Evolutionary conservation across 2,329 filamentous ascomycete species (phyloP).

Genomic region (Nannizzia gypsea): DNA sequence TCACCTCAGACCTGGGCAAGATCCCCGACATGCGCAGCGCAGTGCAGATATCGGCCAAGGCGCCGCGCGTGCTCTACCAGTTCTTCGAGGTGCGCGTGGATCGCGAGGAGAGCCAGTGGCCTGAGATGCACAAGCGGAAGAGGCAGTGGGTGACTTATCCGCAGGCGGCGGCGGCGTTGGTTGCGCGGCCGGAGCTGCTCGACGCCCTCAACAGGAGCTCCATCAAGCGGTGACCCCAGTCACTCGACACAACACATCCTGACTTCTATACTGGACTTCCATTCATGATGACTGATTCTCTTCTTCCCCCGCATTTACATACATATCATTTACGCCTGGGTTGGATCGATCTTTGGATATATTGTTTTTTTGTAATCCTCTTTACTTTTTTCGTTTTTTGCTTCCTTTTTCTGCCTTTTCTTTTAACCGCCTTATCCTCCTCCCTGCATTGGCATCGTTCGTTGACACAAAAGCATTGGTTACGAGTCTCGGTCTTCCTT

Average conservation of each 20-base stretch:
- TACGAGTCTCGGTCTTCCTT: neutral
- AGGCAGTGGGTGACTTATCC: conserved; percentile 80
- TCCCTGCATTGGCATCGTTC: neutral
- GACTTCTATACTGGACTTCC: too few relatives aligned
- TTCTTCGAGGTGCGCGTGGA: conserved; percentile 73
- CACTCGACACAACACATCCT: neutral
- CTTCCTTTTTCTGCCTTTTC: neutral
- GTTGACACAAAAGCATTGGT: neutral
- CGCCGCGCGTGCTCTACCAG: conserved; percentile 55
- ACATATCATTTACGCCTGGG: too few relatives aligned
- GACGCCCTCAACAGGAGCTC: conserved; percentile 77
- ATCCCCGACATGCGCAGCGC: conserved; percentile 66
- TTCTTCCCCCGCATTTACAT: neutral
- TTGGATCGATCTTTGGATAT: neutral
- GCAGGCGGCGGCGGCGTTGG: conserved; percentile 67
- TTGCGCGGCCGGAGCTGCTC: conserved; percentile 70
- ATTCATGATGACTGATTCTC: neutral
- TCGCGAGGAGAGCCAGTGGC: conserved; percentile 78
- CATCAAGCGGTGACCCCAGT: conserved; percentile 38
- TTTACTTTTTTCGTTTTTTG: neutral
- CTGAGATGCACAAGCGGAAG: conserved; percentile 82
- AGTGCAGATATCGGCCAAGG: conserved; percentile 40
- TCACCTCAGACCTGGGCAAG: conserved; percentile 73
- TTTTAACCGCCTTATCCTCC: conserved; percentile 1
- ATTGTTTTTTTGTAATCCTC: neutral